A percentile compares a stretch with the other conserved stretches of the same genome.
Evolutionary conservation across 192 early-diverging fungal species (phyloP).

Genomic region (Coemansia sp.): DNA sequence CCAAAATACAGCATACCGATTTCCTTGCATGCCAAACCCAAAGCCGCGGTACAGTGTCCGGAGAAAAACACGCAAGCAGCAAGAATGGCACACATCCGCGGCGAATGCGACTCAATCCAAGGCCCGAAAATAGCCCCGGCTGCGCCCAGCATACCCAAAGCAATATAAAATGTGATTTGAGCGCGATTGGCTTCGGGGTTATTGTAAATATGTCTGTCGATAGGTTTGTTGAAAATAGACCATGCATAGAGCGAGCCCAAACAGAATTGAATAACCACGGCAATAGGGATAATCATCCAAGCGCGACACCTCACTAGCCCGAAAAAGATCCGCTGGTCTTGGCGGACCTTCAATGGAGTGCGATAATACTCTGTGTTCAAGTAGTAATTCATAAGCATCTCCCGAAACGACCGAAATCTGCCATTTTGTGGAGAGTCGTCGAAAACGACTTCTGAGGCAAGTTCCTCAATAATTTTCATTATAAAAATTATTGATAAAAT

Average conservation of each 20-base stretch:
- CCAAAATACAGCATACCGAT: conserved; percentile 67
- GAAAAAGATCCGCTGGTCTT: conserved; percentile 54
- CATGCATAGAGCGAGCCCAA: conserved; percentile 74
- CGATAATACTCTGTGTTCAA: conserved; percentile 61
- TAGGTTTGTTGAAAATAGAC: conserved; percentile 74
- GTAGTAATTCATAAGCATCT: conserved; percentile 51
- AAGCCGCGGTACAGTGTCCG: conserved; percentile 65
- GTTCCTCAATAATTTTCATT: conserved; percentile 42
- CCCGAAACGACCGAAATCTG: conserved; percentile 36
- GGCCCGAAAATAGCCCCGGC: conserved; percentile 72
- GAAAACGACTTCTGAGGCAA: conserved; percentile 46
- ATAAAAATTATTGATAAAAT: conserved; percentile 3
- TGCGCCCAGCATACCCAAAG: conserved; percentile 71
- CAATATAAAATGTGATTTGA: conserved; percentile 71
- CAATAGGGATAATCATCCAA: conserved; percentile 68
- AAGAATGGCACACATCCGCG: conserved; percentile 62
- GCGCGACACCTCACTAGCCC: conserved; percentile 58
- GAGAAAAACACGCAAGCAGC: conserved; percentile 65
- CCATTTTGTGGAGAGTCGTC: conserved; percentile 17
- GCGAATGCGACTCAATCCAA: conserved; percentile 75
- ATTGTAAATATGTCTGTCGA: conserved; percentile 59
- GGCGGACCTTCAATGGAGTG: conserved; percentile 56
- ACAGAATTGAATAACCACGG: conserved; percentile 71
- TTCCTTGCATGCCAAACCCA: conserved; percentile 58
- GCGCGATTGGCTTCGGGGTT: conserved; percentile 54